Evolutionary conservation across 768 basidiomycete species (phyloP).

Genomic region (Cystobasidium ongulense): DNA sequence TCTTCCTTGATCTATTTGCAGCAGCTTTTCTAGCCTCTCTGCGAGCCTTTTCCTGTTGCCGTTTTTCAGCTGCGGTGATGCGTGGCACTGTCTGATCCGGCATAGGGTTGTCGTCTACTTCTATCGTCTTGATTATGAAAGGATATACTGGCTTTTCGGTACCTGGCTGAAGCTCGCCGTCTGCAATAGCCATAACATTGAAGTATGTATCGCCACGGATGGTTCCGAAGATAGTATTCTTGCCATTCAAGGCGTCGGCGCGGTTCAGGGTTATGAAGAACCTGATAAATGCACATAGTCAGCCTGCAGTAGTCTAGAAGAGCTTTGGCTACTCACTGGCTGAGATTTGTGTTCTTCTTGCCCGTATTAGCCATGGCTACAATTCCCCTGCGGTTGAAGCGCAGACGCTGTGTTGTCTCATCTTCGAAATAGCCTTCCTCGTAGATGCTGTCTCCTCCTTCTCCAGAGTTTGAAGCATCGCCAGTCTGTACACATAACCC

Average conservation of each 20-base stretch:
- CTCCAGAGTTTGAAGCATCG: conserved; percentile 82
- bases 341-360: conserved; percentile 77
- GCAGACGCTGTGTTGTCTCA: conserved; percentile 83
- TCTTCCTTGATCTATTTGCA: conserved; percentile 63
- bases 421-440: conserved; percentile 85
- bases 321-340: conserved; percentile 59
- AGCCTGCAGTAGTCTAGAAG: not conserved
- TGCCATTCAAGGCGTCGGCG: conserved; percentile 68
- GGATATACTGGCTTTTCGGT: conserved; percentile 74
- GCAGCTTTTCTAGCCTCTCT: conserved; percentile 66
- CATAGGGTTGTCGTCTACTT: conserved; percentile 87
- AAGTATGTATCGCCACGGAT: conserved; percentile 69
- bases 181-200: conserved; percentile 53
- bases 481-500: conserved; percentile 92
- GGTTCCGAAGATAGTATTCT: conserved; percentile 90
- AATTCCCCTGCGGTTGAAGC: conserved; percentile 79
- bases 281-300: not conserved
- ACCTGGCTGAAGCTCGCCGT: conserved; percentile 58
- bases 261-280: conserved; percentile 77
- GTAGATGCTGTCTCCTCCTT: conserved; percentile 87
- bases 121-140: conserved; percentile 76
- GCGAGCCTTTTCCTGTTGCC: conserved; percentile 64
- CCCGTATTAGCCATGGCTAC: conserved; percentile 88
- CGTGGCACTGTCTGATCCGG: conserved; percentile 80
- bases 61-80: conserved; percentile 81